A percentile compares a stretch with the other conserved stretches of the same genome.
These are phyloP conservation scores for Barnettozyma sp. DNA, from an alignment of 805 yeast species.

Conservation along the genomic window DNA sequence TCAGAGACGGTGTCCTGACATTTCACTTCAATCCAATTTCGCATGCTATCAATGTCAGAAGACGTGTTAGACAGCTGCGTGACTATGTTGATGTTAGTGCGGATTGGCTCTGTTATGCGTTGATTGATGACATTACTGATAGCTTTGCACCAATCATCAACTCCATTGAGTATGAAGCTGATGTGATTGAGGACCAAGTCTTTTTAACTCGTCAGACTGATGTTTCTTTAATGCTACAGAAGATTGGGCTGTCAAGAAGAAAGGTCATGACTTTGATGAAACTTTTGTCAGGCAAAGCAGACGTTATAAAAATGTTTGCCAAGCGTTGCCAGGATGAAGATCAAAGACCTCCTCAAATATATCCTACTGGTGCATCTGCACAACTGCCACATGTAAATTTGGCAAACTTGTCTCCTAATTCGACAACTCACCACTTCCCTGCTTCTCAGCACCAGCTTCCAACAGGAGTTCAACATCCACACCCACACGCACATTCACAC, in stretches of 20 bases:
- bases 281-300: conserved; percentile 87
- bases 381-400: conserved; percentile 30
- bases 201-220: conserved; percentile 72
- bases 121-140: conserved; percentile 80
- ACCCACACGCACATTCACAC: too few species aligned
- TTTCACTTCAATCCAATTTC: conserved; percentile 94
- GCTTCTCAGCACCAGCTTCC: conserved; percentile 1
- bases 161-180: conserved; percentile 72
- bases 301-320: conserved; percentile 92
- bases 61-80: conserved; percentile 73
- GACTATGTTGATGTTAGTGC: conserved; percentile 74
- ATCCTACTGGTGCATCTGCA: conserved; percentile 30
- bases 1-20: conserved; percentile 83
- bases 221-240: conserved; percentile 66
- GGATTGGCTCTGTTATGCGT: conserved; percentile 78
- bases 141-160: conserved; percentile 78
- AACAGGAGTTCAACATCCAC: too few species aligned
- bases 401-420: conserved; percentile 12
- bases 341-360: conserved; percentile 39
- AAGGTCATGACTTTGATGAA: conserved; percentile 92
- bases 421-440: background rate
- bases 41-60: conserved; percentile 82
- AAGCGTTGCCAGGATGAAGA: conserved; percentile 80
- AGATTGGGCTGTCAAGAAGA: conserved; percentile 84
- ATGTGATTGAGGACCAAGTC: conserved; percentile 74